A percentile compares a stretch with the other conserved stretches of the same genome.
Conservation (phyloP, 768 basidiomycete genomes). For the Daedalea quercina region DNA sequence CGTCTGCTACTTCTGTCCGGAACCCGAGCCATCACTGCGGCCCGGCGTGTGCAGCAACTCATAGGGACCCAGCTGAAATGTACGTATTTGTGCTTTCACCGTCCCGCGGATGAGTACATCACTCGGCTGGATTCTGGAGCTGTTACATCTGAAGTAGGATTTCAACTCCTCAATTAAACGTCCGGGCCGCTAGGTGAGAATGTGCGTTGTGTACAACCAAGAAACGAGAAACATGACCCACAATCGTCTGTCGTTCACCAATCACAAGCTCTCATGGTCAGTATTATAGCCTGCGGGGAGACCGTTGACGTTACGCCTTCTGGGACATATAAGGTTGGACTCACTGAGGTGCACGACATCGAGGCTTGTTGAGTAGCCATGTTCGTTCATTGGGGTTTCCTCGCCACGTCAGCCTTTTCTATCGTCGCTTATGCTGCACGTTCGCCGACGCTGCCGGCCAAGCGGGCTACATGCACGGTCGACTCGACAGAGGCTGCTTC, state of each 20-base stretch:
- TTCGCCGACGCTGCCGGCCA: not conserved
- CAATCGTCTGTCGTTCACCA: not conserved
- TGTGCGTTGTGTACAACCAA: not conserved
- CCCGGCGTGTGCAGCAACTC: too few relatives aligned
- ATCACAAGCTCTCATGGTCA: not conserved
- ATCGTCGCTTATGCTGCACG: not conserved
- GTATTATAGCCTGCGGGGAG: not conserved
- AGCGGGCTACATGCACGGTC: slow-evolving; percentile 2
- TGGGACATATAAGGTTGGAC: too few relatives aligned
- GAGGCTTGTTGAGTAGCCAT: not conserved
- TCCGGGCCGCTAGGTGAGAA: not conserved
- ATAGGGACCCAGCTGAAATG: too few relatives aligned
- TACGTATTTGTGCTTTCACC: too few relatives aligned
- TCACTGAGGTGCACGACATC: too few relatives aligned
- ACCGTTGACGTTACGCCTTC: too few relatives aligned
- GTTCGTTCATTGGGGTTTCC: not conserved
- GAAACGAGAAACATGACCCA: not conserved
- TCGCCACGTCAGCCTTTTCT: not conserved
- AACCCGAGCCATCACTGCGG: too few relatives aligned
- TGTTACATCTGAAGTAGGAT: too few relatives aligned
- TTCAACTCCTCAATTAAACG: not conserved
- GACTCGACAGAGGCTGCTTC: not conserved
- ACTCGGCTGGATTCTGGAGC: too few relatives aligned
- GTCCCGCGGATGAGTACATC: too few relatives aligned
- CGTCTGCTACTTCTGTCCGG: not conserved